Evolutionary conservation across 2,329 filamentous ascomycete genomes (phyloP), one percentile per base, ranked within the genome.

Genomic region (Scortechinia acanthostroma): DNA sequence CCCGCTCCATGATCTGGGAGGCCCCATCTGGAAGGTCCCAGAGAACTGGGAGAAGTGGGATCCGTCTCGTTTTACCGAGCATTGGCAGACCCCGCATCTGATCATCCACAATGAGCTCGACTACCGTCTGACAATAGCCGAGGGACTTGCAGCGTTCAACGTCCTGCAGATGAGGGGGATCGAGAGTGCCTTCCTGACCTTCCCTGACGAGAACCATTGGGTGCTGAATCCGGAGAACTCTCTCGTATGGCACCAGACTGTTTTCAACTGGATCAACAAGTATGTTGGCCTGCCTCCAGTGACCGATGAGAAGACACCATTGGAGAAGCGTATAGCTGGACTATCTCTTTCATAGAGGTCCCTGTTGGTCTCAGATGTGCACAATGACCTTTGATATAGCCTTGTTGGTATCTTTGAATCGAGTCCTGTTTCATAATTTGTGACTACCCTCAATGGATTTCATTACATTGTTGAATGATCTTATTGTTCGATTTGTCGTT

Each of bases 101-200:
- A 73, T 90, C 47, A 81, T 90, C 30, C 86, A 89, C 63, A 82
- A 74, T 51, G 80, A 83, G 50, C 68, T 78, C 37, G 86, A 90
- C 57, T 88, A 83, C 53, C 71, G 84, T 10, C 62, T 87, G 21
- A 77, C 82, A 1, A 74, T 87, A 47, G 73, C 74, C 6, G 83
- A 88, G 62, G 91, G 90, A 0, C 63, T 95, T 45, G 77, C 86
- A 2, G 86, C 88, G 44, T 95, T 95, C 67, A 94, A 95, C 51
- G 83, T 90, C 4, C 68, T 95, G 22, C 90, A 95, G 64, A 77
- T 80, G 20, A 76, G 76, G 44, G 80, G 80, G 0, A 74, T 95
- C 1, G 82, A 87, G 17, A 93, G 87, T 60, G 81, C 84, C 51
- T 79, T 95, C 51, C 58, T 95, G 52, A 83, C 81, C 17, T 95